Percentiles rank a stretch among this genome's conserved stretches.
Conservation (phyloP, 2,329 filamentous ascomycete species). For the Grosmannia serpens region DNA sequence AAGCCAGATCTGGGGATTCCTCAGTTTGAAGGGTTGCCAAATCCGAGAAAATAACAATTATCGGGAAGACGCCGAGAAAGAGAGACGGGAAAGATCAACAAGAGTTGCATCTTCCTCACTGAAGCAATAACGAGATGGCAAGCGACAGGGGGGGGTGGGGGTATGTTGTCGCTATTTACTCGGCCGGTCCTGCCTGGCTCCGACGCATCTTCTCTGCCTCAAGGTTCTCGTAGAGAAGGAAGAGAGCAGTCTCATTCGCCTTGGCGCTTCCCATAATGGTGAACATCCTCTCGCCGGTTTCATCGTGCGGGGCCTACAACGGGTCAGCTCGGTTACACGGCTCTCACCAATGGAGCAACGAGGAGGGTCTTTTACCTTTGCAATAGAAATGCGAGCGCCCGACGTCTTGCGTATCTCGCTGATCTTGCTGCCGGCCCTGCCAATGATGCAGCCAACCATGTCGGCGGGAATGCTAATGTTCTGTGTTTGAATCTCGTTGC, state of each 20-base stretch:
- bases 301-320: conserved; percentile 71
- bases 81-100: conserved; percentile 2
- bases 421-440: conserved; percentile 89
- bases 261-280: conserved; percentile 94
- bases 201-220: conserved; percentile 98
- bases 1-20: conserved; percentile 47
- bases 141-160: not conserved
- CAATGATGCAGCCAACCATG: conserved; percentile 99
- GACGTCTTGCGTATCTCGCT: conserved; percentile 97
- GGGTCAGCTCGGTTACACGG: conserved; percentile 11
- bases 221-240: conserved; percentile 95
- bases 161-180: conserved; percentile 27
- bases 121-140: not conserved
- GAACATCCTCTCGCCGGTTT: conserved; percentile 98
- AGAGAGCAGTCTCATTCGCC: conserved; percentile 91
- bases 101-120: not conserved
- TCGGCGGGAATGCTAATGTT: conserved; percentile 99
- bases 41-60: conserved; percentile 29
- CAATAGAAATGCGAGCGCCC: conserved; percentile 92
- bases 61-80: conserved; percentile 10
- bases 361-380: conserved; percentile 48
- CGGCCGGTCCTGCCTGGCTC: conserved; percentile 55
- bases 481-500: conserved; percentile 95
- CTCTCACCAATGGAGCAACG: not conserved
- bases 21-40: conserved; percentile 34